phyloP scores from a whole-genome alignment of 441 rosid genomes.

The Populus tomentosa region DNA sequence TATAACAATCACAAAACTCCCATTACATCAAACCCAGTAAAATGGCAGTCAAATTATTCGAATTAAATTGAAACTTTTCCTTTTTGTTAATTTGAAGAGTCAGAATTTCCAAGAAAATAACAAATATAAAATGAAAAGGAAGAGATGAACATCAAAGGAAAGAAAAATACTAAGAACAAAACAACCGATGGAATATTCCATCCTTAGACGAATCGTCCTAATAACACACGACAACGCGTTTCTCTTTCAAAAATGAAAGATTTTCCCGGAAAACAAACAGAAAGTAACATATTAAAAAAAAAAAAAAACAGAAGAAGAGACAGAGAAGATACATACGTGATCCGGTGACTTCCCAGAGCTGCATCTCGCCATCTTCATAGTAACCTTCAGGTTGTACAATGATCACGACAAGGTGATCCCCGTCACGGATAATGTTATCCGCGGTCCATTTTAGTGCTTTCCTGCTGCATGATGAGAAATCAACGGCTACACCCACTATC shows the following conservation, averaged over 20 bases:
- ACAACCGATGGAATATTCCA: too few species aligned
- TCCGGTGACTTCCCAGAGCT: conserved; percentile 88
- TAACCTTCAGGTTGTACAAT: conserved; percentile 45
- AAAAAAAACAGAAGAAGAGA: background rate
- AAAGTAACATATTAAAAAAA: background rate
- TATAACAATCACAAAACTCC: background rate
- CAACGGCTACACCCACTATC: conserved; percentile 89
- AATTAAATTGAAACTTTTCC: background rate
- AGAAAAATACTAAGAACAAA: background rate
- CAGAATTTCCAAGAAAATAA: background rate
- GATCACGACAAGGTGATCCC: conserved; percentile 76
- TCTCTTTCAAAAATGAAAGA: background rate
- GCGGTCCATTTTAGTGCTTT: conserved; percentile 83
- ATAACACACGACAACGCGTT: background rate
- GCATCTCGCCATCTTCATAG: conserved; percentile 82
- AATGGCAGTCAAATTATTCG: background rate
- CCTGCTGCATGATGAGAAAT: conserved; percentile 81
- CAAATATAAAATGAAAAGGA: background rate
- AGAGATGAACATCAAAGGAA: background rate
- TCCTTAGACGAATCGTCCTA: background rate
- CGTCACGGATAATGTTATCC: conserved; percentile 66
- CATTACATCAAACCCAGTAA: background rate
- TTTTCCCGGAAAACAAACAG: background rate
- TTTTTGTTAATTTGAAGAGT: background rate
- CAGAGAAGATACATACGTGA: conserved; percentile 46